Evolutionary conservation across 768 basidiomycete genomes (phyloP).

Genomic region (Sistotremastrum niveocremeum): DNA sequence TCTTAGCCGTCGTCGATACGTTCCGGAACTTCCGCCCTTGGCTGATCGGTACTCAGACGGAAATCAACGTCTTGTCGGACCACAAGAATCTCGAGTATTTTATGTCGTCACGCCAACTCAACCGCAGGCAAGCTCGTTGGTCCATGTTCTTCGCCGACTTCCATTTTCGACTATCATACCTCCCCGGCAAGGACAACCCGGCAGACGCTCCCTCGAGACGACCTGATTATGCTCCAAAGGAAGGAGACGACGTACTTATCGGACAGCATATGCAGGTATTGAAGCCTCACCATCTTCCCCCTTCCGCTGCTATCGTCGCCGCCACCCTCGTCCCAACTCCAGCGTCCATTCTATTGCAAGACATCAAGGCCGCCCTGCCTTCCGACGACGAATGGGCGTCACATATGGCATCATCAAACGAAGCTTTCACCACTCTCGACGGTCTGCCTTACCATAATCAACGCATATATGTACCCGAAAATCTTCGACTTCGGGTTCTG

Average conservation of each 20-base stretch:
- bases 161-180: slow-evolving; percentile 19
- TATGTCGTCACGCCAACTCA: slow-evolving; percentile 23
- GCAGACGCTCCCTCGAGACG: slow-evolving; percentile 14
- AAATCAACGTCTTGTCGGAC: slow-evolving; percentile 18
- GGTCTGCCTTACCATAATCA: slow-evolving; percentile 15
- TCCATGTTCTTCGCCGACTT: slow-evolving; percentile 20
- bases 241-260: slow-evolving; percentile 11
- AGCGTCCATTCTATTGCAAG: no score
- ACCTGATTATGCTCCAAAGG: slow-evolving; percentile 12
- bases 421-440: slow-evolving; percentile 2
- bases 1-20: slow-evolving; percentile 29
- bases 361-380: slow-evolving; percentile 8
- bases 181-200: slow-evolving; percentile 14
- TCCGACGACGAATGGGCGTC: slow-evolving; percentile 10
- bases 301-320: no score
- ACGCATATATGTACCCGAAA: slow-evolving; percentile 19
- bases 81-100: slow-evolving; percentile 33
- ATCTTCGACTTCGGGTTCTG: slow-evolving; percentile 18
- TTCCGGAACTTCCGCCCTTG: slow-evolving; percentile 18
- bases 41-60: slow-evolving; percentile 16
- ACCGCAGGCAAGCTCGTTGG: slow-evolving; percentile 30
- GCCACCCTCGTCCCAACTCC: no score
- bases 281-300: no score
- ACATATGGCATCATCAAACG: slow-evolving; percentile 7
- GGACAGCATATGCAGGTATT: slow-evolving; percentile 5